These are phyloP conservation scores for Sporisorium graminicola DNA, from an alignment of 1,284 basidiomycete species.

Conservation along the genomic window DNA sequence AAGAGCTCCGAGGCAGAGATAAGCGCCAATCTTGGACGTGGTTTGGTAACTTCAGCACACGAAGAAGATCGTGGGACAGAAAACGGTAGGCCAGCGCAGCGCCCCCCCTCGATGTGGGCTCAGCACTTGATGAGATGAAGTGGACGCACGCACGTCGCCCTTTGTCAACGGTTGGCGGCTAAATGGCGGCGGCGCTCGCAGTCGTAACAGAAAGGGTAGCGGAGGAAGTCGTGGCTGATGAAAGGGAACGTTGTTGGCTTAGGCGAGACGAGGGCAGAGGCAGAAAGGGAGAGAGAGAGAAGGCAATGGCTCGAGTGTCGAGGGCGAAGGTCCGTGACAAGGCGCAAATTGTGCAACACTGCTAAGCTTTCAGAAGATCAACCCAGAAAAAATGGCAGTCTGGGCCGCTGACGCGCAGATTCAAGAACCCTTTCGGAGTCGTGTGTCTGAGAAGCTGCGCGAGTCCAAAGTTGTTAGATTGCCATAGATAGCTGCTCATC, in stretches of 20 bases:
- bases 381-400: neutral
- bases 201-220: neutral
- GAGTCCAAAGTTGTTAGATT: neutral
- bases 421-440: too few relatives aligned
- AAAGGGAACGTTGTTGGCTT: neutral
- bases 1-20: neutral
- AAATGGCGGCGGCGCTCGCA: neutral
- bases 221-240: neutral
- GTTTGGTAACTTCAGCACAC: neutral
- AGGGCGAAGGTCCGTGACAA: neutral
- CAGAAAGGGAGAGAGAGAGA: neutral
- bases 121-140: constrained; percentile 6
- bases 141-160: neutral
- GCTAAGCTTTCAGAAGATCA: neutral
- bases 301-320: neutral
- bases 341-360: neutral
- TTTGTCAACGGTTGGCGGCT: neutral
- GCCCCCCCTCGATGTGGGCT: neutral
- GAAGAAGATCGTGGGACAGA: neutral
- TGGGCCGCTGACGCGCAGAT: too few relatives aligned
- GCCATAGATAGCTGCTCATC: neutral
- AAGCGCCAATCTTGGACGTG: neutral
- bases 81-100: neutral
- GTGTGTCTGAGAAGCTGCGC: neutral
- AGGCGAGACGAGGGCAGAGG: too few relatives aligned